A percentile compares a stretch with the other conserved stretches of the same genome.
These are phyloP conservation scores for Aspergillus clavatus DNA, from an alignment of 2,329 filamentous ascomycete species.

Conservation along the genomic window DNA sequence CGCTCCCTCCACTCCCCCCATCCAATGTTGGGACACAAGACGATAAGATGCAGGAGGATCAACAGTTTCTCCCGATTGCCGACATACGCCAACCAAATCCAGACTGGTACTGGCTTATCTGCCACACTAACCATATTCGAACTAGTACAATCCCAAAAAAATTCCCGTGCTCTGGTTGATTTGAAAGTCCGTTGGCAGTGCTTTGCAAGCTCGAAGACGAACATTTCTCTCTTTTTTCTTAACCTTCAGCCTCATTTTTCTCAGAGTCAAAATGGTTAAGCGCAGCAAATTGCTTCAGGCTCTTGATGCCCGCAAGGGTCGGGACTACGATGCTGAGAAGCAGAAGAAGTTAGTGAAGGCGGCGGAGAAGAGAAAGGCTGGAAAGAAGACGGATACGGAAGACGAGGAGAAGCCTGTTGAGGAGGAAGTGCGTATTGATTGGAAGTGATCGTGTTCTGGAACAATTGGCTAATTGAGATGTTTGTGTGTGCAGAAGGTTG, in stretches of 20 bases:
- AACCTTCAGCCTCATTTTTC: conserved; percentile 6
- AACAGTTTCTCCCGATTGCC: conserved; percentile 16
- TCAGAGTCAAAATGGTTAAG: conserved; percentile 42
- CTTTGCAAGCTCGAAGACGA: conserved; percentile 1
- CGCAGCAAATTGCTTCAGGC: conserved; percentile 56
- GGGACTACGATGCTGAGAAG: conserved; percentile 71
- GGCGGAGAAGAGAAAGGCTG: conserved; percentile 43
- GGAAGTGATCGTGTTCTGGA: not conserved
- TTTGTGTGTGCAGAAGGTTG: not conserved
- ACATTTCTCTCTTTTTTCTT: conserved; percentile 7
- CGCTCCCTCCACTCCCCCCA: no score
- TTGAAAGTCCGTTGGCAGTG: conserved; percentile 11
- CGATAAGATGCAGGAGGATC: conserved; percentile 24
- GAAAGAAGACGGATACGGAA: conserved; percentile 23
- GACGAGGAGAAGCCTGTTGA: conserved; percentile 8
- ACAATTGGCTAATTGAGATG: conserved; percentile 2
- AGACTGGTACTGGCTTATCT: conserved; percentile 18
- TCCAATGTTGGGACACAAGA: not conserved
- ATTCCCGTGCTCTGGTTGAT: conserved; percentile 25
- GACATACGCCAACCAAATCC: not conserved
- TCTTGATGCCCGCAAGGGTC: conserved; percentile 54
- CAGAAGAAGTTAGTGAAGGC: conserved; percentile 61
- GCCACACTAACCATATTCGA: conserved; percentile 10
- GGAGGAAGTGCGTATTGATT: conserved; percentile 5
- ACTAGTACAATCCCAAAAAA: conserved; percentile 30